phyloP scores from a whole-genome alignment of 345 rosid species.

The Corchorus capsularis region DNA sequence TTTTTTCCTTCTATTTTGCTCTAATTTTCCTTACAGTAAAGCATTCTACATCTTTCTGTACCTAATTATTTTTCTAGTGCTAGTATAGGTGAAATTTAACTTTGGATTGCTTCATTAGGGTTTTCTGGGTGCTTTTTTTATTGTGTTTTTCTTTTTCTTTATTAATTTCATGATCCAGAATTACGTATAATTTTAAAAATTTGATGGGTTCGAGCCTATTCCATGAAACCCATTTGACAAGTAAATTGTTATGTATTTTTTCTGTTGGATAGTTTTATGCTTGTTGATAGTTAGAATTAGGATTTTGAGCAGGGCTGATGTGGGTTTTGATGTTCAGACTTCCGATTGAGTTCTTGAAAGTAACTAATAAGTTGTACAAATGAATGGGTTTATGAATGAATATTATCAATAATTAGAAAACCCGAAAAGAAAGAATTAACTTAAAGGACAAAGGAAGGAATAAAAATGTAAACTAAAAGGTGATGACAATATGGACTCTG shows the following conservation, averaged over 20 bases:
- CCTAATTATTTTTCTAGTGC: background rate
- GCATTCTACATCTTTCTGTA: background rate
- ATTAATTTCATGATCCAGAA: background rate
- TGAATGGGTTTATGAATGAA: background rate
- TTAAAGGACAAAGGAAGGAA: too few species aligned
- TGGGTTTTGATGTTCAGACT: background rate
- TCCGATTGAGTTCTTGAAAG: background rate
- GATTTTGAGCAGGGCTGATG: background rate
- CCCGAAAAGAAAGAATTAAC: background rate
- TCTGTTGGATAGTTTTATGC: background rate
- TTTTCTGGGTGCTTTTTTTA: background rate
- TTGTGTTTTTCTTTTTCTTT: background rate
- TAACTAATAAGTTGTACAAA: background rate
- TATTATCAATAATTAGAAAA: background rate
- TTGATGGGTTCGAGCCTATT: constrained; percentile 8
- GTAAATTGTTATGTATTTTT: background rate
- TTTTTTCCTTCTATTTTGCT: background rate
- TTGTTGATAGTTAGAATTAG: background rate
- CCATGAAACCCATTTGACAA: background rate
- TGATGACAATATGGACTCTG: too few species aligned
- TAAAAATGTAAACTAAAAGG: too few species aligned
- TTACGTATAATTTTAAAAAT: constrained; percentile 2
- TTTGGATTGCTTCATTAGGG: background rate
- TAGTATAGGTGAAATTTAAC: background rate
- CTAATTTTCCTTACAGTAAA: background rate